Base-by-base conservation (phyloP, 768 basidiomycete genomes). In the Scleroderma citrinum region DNA sequence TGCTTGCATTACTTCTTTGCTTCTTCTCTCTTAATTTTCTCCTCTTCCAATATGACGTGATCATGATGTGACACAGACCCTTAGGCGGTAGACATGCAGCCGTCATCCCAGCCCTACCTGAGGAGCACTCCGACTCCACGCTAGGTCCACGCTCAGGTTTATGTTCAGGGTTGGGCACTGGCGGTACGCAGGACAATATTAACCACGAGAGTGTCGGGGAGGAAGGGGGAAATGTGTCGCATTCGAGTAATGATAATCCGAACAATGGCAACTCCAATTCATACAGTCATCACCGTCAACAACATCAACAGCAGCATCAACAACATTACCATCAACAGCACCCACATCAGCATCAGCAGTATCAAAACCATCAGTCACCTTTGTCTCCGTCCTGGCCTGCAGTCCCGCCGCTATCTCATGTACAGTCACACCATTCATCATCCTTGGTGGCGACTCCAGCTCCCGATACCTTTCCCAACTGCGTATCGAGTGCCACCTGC, bases 61-160 rank as follows among this genome's bases (percentile, higher is more conserved):
- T 66, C 59, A 55, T 50, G 53, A 68, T 66, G 40, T 61, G 44
- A 62, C 58, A 59, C 61, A 88, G 86, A 56, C 83, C 80, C 39
- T 74, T 89, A 48, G 87, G 88, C 48, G 87, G 88, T 57, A 75
- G 88, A 34, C 88, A 90, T 56, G 88, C 87, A 32, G 81, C 86
- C 52, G 87, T 90, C 47, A 84, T 85, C 44, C 87, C 87, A 40
- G 87, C 87, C 0, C 71, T 88, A 6, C 85, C 86, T 7, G 87
- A 89, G 59, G 86, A 87, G 48, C 82, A 81, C 39, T 80, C 81
- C 44, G 2, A 71, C 71, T 16, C 62, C 70, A 57, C 73, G 11
- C 53, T 57, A 32, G 53, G 48, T 12, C 29, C 46, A n/a, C n/a
- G n/a, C n/a, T n/a, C n/a, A n/a, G n/a, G n/a, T n/a, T n/a, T n/a